Evolutionary conservation across 257 asterid genomes (phyloP).

Genomic region (Nemophila menziesii): DNA sequence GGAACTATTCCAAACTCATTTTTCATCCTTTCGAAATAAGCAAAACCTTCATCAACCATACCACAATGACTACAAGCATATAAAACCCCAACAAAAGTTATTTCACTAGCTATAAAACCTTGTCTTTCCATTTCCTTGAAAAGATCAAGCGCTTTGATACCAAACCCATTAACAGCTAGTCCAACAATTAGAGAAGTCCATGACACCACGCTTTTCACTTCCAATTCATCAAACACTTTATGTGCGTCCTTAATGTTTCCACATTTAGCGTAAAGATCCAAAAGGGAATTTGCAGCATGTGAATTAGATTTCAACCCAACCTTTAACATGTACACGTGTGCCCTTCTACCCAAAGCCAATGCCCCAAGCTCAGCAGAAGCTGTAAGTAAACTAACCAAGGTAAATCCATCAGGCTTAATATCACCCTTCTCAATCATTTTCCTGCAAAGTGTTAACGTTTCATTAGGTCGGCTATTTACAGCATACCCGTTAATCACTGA

Average conservation of each 20-base stretch:
- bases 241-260: slow-evolving; percentile 49
- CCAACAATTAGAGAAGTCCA: slow-evolving; percentile 60
- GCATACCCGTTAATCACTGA: slow-evolving; percentile 53
- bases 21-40: slow-evolving; percentile 43
- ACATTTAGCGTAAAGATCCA: slow-evolving; percentile 56
- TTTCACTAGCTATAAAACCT: slow-evolving; percentile 40
- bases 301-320: slow-evolving; percentile 42
- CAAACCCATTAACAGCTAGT: slow-evolving; percentile 57
- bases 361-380: slow-evolving; percentile 69
- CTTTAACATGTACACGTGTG: slow-evolving; percentile 50
- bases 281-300: slow-evolving; percentile 53
- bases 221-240: slow-evolving; percentile 41
- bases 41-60: slow-evolving; percentile 50
- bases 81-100: slow-evolving; percentile 61
- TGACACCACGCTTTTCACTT: slow-evolving; percentile 42
- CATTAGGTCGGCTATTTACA: slow-evolving; percentile 49
- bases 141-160: slow-evolving; percentile 45
- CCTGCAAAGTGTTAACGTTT: slow-evolving; percentile 35
- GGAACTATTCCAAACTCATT: slow-evolving; percentile 31
- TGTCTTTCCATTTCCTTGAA: slow-evolving; percentile 47
- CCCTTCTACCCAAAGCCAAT: slow-evolving; percentile 48
- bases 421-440: slow-evolving; percentile 28
- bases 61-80: slow-evolving; percentile 80
- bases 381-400: slow-evolving; percentile 61
- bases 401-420: slow-evolving; percentile 65